Base-by-base conservation (phyloP, 73 alveolate genomes). In the Breviolum minutum region DNA sequence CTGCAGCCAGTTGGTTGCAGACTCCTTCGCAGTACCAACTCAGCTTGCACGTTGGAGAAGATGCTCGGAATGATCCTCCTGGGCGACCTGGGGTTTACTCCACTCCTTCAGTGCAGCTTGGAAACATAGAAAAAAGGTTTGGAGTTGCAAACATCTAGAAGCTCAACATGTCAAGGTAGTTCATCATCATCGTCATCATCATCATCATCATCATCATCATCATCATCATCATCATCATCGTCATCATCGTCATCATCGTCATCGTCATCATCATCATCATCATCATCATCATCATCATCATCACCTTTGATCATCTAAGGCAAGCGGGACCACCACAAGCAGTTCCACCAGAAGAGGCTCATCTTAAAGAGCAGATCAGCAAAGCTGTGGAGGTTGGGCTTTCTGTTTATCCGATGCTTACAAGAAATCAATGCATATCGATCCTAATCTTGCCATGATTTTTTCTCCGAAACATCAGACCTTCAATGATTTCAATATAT, bases 21-120 rank as follows among this genome's bases (percentile, higher is more conserved):
- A 29, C 63, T 32, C 97, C 98, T 7, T 76, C 98, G 66, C 89
- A 73, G 63, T 92, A 92, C 69, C 98, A 92, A 32, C 98, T 92
- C 69, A 92, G 98, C 81, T 90, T 92, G 54, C 98, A 92, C 27
- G 98, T 92, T 7, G 98, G 98, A 27, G 98, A 92, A 32, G 98
- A 92, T 27, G 98, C 98, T 16, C 98, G 98, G 27, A 92, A 40
- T n/a, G 98, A 92, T 29, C 98, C 98, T 61, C 98, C 98, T 9
- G n/a, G 54, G 22, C 89, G 98, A 7, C 98, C 98, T 12, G 98
- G 98, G 66, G 80, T 81, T 7, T 74, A 73, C 90, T 61, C 82
- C 60, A 92, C 98, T 8, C 68, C 91, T 27, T 74, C 73, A 27
- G 90, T 92, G 90, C 30, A 14, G 62, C 85, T 24, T 16, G 88